Base-by-base conservation (phyloP, 257 asterid genomes). In the Cinchona pubescens region DNA sequence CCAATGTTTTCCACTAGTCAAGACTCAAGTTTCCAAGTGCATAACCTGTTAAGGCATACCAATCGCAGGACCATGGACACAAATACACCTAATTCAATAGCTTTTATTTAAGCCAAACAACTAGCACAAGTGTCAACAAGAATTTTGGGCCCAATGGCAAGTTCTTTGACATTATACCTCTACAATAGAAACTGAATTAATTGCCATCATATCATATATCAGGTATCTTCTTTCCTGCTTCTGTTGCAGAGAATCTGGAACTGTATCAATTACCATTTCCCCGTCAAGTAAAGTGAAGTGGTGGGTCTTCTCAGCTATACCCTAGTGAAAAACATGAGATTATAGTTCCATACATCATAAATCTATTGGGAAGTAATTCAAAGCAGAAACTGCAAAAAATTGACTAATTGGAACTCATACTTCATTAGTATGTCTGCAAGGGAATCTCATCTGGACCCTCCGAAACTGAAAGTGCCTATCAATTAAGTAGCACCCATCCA, bases 401-500 rank as follows among this genome's bases (percentile, higher is more conserved):
- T 21, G 38, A 78, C 32, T 65, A 59, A 73, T 55, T 42, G 32
- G 69, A 35, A 67, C 35, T 55, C 93, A 43, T 89, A 93, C 99
- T 81, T 92, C 98, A 81, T 78, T 87, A 69, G 84, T 67, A 65
- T 75, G 87, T 79, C 90, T 89, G 88, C 91, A 88, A 72, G 99
- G 98, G 80, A 95, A 95, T 83, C 97, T 87, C 98, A 92, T 92
- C 85, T 95, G 99, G 78, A 92, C 97, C 87, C 99, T 90, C 66
- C 98, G 93, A 71, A 93, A 95, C 79, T 43, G 88, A 73, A 95
- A 95, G 87, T 88, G 91, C 76, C 99, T 86, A 82, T 95, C 98
- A 78, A 92, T 74, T 83, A 95, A 85, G 87, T 92, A 95, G 77
- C 99, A 95, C 42, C 99, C 99, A 78, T 92, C 99, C 88, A 86